phyloP scores from a whole-genome alignment of 371 early-diverging fungal species.

The Vairimorpha apis region DNA sequence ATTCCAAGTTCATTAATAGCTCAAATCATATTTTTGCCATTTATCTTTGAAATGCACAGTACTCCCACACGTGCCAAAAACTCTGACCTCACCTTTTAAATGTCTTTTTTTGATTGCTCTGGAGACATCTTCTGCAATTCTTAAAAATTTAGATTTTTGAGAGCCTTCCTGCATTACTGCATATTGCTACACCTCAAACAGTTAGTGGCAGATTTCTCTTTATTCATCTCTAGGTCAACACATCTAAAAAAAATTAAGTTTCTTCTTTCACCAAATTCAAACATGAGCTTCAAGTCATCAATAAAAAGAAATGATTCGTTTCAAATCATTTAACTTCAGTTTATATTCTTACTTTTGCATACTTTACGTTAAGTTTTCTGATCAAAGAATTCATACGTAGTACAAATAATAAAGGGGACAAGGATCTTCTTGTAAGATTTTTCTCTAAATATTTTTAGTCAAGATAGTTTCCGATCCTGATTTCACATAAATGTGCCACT shows the following conservation, averaged over 20 bases:
- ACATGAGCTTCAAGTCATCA: neutral
- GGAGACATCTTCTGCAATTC: neutral
- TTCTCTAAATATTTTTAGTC: neutral
- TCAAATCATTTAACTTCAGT: neutral
- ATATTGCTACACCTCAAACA: neutral
- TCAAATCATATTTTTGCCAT: conserved; percentile 7
- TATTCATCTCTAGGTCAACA: conserved; percentile 5
- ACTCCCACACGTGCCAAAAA: neutral
- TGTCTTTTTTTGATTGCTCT: neutral
- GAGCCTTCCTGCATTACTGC: neutral
- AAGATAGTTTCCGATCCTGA: neutral
- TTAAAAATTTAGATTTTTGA: neutral
- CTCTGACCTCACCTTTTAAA: neutral
- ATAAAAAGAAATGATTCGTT: neutral
- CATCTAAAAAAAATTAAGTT: neutral
- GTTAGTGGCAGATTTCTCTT: neutral
- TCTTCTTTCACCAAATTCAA: neutral
- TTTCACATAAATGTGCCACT: neutral
- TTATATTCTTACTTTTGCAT: conserved; percentile 6
- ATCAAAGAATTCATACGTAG: conserved; percentile 35
- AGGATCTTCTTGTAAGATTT: conserved; percentile 22
- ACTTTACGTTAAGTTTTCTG: conserved; percentile 1
- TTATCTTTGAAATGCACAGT: neutral
- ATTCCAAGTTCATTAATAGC: neutral
- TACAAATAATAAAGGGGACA: conserved; percentile 20